These are phyloP conservation scores for Raddia guianensis DNA, from an alignment of 176 grass and related monocot genomes.

Conservation along the genomic window DNA sequence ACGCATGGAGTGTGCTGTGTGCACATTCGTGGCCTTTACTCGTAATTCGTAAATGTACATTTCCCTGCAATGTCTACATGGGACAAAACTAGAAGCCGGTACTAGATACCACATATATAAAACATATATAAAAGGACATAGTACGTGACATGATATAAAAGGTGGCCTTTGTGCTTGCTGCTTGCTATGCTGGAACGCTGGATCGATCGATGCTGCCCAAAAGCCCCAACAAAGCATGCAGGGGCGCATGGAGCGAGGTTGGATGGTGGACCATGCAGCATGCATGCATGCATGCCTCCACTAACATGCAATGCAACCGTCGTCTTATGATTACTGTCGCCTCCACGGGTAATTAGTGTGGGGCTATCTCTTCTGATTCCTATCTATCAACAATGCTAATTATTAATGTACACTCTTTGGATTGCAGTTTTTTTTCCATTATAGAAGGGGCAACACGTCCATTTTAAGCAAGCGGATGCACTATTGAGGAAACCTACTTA, in stretches of 20 bases:
- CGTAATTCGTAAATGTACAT: background rate
- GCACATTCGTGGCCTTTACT: too few relatives aligned
- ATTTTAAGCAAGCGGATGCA: too few relatives aligned
- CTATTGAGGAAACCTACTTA: too few relatives aligned
- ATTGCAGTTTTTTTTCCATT: too few relatives aligned
- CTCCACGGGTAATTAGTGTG: conserved; percentile 1
- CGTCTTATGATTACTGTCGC: conserved; percentile 15
- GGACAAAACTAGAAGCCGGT: conserved; percentile 46
- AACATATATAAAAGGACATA: background rate
- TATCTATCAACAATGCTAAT: conserved; percentile 30
- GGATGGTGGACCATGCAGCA: background rate
- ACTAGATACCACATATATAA: background rate
- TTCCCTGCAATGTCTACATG: conserved; percentile 27
- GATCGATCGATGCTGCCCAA: background rate
- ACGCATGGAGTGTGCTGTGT: too few relatives aligned
- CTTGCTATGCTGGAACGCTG: background rate
- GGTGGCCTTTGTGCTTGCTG: background rate
- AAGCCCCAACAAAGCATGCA: conserved; percentile 3
- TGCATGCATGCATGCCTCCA: background rate
- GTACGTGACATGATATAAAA: background rate
- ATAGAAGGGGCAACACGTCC: too few relatives aligned
- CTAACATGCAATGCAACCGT: background rate
- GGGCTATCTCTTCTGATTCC: conserved; percentile 10
- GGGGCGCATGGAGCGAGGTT: conserved; percentile 32
- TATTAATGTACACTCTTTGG: background rate